Conservation (phyloP, 352 stramenopile species). For the Phytophthora ohioensis region DNA sequence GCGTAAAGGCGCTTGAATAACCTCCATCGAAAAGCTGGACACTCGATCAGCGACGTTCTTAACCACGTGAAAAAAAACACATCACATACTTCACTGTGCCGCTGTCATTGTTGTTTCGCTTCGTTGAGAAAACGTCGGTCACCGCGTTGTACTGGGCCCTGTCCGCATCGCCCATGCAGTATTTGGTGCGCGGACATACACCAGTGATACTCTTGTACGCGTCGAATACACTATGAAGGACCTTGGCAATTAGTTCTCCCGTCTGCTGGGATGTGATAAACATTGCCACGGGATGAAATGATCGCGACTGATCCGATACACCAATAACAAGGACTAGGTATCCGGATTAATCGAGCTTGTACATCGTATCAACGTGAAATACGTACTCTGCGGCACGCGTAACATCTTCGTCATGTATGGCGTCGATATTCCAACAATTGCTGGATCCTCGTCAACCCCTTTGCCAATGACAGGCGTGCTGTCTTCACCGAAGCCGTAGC, state of each 20-base stretch:
- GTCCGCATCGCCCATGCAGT: conserved; percentile 6
- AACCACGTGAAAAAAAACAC: conserved; percentile 12
- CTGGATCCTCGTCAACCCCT: too few species aligned
- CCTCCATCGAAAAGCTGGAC: not conserved
- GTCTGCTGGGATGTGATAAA: not conserved
- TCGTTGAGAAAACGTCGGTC: not conserved
- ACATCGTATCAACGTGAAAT: too few species aligned
- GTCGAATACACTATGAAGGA: not conserved
- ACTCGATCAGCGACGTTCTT: conserved; percentile 6
- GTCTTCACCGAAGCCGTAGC: too few species aligned
- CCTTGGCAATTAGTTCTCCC: not conserved
- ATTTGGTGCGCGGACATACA: not conserved
- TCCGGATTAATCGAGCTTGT: too few species aligned
- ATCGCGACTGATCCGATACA: too few species aligned
- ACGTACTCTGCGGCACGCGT: too few species aligned
- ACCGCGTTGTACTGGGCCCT: conserved; percentile 9
- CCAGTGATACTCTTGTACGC: not conserved
- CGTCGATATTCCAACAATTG: too few species aligned
- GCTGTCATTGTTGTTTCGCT: not conserved
- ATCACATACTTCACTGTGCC: not conserved
- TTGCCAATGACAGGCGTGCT: too few species aligned
- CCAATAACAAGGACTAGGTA: too few species aligned
- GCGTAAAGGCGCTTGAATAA: not conserved
- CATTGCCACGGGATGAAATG: not conserved
- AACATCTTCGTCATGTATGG: too few species aligned